phyloP scores from a whole-genome alignment of 202 grass and related monocot species.

The Carex arenaria region DNA sequence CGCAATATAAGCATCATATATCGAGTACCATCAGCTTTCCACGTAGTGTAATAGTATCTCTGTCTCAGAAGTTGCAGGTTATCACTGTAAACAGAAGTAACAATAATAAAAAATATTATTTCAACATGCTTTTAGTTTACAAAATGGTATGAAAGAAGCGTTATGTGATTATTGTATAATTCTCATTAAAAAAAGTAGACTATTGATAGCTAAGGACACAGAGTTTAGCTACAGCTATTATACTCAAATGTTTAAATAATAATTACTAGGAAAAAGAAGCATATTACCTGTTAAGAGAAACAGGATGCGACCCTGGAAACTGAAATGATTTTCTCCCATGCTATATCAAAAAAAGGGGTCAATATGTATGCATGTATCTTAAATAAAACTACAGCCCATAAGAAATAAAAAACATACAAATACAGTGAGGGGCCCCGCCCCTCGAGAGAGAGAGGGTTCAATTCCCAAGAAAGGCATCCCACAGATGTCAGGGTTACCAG shows the following conservation, averaged over 20 bases:
- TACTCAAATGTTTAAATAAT: background rate
- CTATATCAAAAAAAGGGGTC: slow-evolving; percentile 43
- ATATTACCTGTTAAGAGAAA: slow-evolving; percentile 89
- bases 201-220: background rate
- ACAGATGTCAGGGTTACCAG: background rate
- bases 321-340: slow-evolving; percentile 43
- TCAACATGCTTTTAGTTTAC: background rate
- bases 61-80: slow-evolving; percentile 97
- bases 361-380: background rate
- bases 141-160: background rate
- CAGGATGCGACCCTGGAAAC: slow-evolving; percentile 98
- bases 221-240: background rate
- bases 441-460: background rate
- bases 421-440: background rate
- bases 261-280: background rate
- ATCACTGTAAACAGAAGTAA: slow-evolving; percentile 42
- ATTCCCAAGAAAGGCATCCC: background rate
- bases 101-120: background rate
- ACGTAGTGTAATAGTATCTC: slow-evolving; percentile 93
- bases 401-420: slow-evolving; percentile 26
- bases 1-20: slow-evolving; percentile 99
- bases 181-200: background rate
- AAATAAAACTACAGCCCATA: slow-evolving; percentile 21
- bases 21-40: slow-evolving; percentile 98
- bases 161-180: background rate